phyloP scores from a whole-genome alignment of 805 yeast genomes.

The Candida hungchunana region DNA sequence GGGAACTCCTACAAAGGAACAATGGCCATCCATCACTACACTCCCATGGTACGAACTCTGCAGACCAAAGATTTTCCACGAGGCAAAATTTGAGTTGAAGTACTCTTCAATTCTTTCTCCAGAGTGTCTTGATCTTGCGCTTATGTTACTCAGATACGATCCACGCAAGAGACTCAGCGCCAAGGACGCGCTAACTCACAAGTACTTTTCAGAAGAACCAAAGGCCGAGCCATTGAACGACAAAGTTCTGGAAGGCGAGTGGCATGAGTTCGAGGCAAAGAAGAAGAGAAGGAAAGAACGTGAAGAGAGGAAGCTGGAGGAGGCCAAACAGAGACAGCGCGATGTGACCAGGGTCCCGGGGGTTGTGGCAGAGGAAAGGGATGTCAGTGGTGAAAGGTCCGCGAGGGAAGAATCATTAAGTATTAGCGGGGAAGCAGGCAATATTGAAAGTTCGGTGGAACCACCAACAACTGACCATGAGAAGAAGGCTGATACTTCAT shows the following conservation, averaged over 20 bases:
- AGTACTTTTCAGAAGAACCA: conserved; percentile 71
- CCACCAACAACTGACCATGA: no score
- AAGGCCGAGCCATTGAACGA: conserved; percentile 53
- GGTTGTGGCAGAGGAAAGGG: no score
- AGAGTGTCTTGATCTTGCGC: conserved; percentile 61
- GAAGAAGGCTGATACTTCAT: no score
- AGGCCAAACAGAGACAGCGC: neutral
- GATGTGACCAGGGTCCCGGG: no score
- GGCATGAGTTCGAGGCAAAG: conserved; percentile 97
- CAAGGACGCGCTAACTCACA: conserved; percentile 59
- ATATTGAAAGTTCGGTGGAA: no score
- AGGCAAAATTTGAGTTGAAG: conserved; percentile 35
- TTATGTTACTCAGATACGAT: conserved; percentile 57
- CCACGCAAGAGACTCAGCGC: conserved; percentile 71
- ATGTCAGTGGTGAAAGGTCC: no score
- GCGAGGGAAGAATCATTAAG: neutral
- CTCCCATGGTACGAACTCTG: conserved; percentile 93
- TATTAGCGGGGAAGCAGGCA: neutral
- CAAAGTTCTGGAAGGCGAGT: conserved; percentile 66
- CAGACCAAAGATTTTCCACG: conserved; percentile 42
- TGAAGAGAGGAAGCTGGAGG: conserved; percentile 16
- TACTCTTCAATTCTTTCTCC: conserved; percentile 43
- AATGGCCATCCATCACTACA: conserved; percentile 75
- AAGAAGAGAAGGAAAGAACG: conserved; percentile 41
- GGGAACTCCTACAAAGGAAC: conserved; percentile 76